Evolutionary conservation across 2,329 filamentous ascomycete genomes (phyloP).

Genomic region (Ophiognomonia clavigignenti-juglandacearum): DNA sequence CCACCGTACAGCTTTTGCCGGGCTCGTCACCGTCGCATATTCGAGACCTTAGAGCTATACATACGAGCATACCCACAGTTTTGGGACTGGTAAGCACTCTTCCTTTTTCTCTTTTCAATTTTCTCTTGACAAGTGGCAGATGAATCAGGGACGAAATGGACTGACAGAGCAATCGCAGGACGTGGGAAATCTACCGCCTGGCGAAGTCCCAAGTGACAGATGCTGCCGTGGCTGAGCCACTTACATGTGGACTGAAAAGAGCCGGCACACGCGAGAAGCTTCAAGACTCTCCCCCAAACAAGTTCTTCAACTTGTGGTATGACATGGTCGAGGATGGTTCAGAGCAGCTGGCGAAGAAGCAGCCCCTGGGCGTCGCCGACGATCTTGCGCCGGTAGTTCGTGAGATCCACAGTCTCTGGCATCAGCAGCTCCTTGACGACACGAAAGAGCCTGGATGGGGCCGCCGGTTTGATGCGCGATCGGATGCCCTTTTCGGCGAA

Average conservation of each 20-base stretch:
- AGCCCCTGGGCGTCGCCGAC: conserved; percentile 3
- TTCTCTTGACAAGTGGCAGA: no score
- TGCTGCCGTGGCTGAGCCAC: background rate
- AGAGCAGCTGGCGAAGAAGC: conserved; percentile 1
- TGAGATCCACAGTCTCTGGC: conserved; percentile 1
- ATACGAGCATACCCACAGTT: background rate
- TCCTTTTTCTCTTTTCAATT: no score
- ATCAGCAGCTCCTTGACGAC: conserved; percentile 4
- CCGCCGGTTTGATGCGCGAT: background rate
- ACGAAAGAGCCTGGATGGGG: conserved; percentile 6
- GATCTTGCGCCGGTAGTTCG: conserved; percentile 2
- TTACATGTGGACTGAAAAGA: background rate
- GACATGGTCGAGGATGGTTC: conserved; percentile 8
- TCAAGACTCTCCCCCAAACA: background rate
- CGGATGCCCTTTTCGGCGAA: conserved; percentile 1
- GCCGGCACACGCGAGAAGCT: background rate
- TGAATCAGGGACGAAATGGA: no score
- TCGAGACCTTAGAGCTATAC: conserved; percentile 1
- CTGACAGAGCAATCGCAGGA: no score
- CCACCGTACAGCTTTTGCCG: conserved; percentile 8
- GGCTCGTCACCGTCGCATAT: conserved; percentile 3
- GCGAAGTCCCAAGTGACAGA: conserved; percentile 1
- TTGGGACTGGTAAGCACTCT: no score
- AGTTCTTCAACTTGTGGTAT: conserved; percentile 5
- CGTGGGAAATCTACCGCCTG: background rate